phyloP scores from a whole-genome alignment of 208 protist species.

The Balamuthia mandrillaris region DNA sequence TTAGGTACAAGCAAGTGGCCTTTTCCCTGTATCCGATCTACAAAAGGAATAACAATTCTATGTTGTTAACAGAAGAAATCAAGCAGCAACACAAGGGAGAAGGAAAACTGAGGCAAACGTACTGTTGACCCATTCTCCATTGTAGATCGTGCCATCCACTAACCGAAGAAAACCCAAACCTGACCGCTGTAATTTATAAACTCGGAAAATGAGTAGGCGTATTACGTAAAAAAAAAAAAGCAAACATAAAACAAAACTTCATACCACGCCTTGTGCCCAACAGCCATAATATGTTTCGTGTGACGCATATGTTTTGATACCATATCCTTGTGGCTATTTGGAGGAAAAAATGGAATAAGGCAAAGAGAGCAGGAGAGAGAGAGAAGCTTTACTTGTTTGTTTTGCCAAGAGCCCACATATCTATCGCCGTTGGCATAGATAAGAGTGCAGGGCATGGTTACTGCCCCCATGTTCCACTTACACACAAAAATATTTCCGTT shows the following conservation, averaged over 20 bases:
- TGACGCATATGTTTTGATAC: constrained; percentile 8
- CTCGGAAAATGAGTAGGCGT: too few species aligned
- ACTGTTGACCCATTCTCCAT: constrained; percentile 24
- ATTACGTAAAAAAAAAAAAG: too few species aligned
- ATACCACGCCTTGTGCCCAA: too few species aligned
- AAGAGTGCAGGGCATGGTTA: neutral
- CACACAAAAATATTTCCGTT: constrained; percentile 2
- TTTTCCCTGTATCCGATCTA: neutral
- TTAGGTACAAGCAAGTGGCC: neutral
- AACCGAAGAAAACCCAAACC: neutral
- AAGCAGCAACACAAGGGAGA: neutral
- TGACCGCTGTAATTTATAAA: too few species aligned
- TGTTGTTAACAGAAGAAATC: neutral
- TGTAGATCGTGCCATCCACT: constrained; percentile 20
- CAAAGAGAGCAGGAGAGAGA: neutral
- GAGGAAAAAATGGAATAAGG: neutral
- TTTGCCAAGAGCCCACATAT: neutral
- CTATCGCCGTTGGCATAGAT: constrained; percentile 16
- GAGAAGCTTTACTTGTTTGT: neutral
- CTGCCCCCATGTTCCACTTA: neutral
- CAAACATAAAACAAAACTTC: too few species aligned
- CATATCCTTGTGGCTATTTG: constrained; percentile 1
- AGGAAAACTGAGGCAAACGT: neutral
- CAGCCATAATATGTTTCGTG: neutral
- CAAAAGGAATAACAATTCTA: neutral